Conservation (phyloP, 768 basidiomycete genomes). For the Mycena vitilis region DNA sequence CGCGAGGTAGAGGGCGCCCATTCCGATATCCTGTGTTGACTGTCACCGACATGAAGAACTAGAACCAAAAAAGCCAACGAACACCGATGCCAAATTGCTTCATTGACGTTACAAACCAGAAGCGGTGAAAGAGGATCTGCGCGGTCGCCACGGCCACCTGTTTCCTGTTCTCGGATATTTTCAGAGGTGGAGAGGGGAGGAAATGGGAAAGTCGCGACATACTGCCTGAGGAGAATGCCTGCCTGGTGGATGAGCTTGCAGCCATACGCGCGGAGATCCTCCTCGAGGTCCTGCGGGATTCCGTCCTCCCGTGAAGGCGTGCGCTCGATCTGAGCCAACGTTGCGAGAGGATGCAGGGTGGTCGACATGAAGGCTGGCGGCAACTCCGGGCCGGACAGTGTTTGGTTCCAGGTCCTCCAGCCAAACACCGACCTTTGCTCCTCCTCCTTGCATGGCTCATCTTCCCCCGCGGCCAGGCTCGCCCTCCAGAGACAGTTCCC, state of each 20-base stretch:
- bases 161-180: conserved; percentile 63
- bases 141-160: conserved; percentile 98
- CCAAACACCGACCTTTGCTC: conserved; percentile 6
- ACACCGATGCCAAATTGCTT: conserved; percentile 95
- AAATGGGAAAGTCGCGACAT: conserved; percentile 42
- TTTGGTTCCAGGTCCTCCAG: conserved; percentile 4
- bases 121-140: conserved; percentile 95
- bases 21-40: conserved; percentile 76
- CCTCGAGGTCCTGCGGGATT: conserved; percentile 83
- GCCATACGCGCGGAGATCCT: conserved; percentile 89
- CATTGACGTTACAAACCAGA: conserved; percentile 96
- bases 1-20: conserved; percentile 89
- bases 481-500: conserved; percentile 1
- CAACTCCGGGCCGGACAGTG: no score
- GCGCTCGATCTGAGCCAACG: conserved; percentile 77
- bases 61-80: conserved; percentile 44
- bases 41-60: conserved; percentile 21
- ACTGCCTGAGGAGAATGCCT: conserved; percentile 92
- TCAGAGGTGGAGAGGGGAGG: conserved; percentile 18
- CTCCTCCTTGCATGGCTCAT: conserved; percentile 6
- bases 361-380: conserved; percentile 56
- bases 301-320: conserved; percentile 89
- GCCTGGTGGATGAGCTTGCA: conserved; percentile 97
- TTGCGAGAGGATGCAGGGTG: conserved; percentile 84
- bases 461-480: conserved; percentile 23